Conservation (phyloP, 768 basidiomycete species). For the Lactarius sanguifluus region DNA sequence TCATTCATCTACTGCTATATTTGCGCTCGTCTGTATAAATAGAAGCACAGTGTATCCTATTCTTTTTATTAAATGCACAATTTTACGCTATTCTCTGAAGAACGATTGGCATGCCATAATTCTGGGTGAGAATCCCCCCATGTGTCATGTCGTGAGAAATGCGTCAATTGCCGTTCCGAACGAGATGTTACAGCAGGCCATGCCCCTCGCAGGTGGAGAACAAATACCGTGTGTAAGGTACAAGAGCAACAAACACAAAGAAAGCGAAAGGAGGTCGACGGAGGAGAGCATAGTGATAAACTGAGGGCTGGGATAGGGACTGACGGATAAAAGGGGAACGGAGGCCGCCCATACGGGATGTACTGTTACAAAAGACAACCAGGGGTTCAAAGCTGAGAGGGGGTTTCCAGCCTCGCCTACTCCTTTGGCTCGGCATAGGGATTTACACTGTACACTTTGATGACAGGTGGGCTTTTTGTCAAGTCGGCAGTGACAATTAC, state of each 20-base stretch:
- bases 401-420: slow-evolving; percentile 17
- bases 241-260: slow-evolving; percentile 15
- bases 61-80: slow-evolving; percentile 9
- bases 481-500: slow-evolving; percentile 94
- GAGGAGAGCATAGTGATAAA: slow-evolving; percentile 17
- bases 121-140: neutral
- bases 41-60: slow-evolving; percentile 20
- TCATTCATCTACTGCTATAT: slow-evolving; percentile 5
- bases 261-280: slow-evolving; percentile 4
- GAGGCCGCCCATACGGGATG: neutral
- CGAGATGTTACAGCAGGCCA: slow-evolving; percentile 24
- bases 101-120: neutral
- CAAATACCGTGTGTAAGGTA: slow-evolving; percentile 17
- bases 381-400: neutral
- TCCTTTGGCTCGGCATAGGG: slow-evolving; percentile 72
- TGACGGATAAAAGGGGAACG: slow-evolving; percentile 4
- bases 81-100: neutral
- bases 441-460: slow-evolving; percentile 96
- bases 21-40: slow-evolving; percentile 19
- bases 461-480: slow-evolving; percentile 93
- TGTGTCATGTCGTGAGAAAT: neutral
- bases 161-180: slow-evolving; percentile 24
- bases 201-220: slow-evolving; percentile 3
- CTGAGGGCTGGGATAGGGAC: neutral
- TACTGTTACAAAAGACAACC: slow-evolving; percentile 14